Percentiles rank a stretch among this genome's conserved stretches.
Evolutionary conservation across 495 filamentous ascomycete genomes (phyloP).

Genomic region (Corynascus novoguineensis): DNA sequence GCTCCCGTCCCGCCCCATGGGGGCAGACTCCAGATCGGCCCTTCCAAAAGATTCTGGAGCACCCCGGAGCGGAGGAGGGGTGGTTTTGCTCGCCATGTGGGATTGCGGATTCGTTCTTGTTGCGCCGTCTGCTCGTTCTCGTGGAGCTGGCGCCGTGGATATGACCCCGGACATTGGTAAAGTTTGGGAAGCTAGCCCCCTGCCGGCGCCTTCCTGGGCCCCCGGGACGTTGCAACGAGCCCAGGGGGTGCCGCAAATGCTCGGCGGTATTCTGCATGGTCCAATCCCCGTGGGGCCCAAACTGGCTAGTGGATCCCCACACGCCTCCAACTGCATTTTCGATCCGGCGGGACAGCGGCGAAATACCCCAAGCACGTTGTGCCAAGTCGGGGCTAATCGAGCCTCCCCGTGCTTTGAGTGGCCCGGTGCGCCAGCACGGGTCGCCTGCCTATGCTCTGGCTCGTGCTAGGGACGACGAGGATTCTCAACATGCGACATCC

Average conservation of each 20-base stretch:
- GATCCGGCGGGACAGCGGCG: constrained; percentile 33
- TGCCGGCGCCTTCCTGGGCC: neutral
- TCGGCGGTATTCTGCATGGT: constrained; percentile 33
- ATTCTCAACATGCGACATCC: constrained; percentile 14
- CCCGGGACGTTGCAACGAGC: constrained; percentile 5
- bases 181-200: constrained; percentile 4
- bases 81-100: neutral
- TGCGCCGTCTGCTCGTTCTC: neutral
- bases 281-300: constrained; percentile 7
- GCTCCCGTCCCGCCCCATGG: neutral
- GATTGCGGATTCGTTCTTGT: neutral
- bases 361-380: constrained; percentile 32
- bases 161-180: constrained; percentile 3
- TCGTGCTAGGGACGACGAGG: too few relatives aligned
- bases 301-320: constrained; percentile 17
- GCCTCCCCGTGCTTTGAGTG: constrained; percentile 22
- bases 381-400: constrained; percentile 30
- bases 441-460: neutral
- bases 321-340: constrained; percentile 21
- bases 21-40: constrained; percentile 8
- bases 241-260: constrained; percentile 16
- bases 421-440: constrained; percentile 21
- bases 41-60: constrained; percentile 4
- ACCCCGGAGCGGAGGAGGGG: neutral
- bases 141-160: neutral